Percentiles rank a stretch among this genome's conserved stretches.
These are phyloP conservation scores for Protostelium mycophagum DNA, from an alignment of 78 protist species.

Conservation along the genomic window DNA sequence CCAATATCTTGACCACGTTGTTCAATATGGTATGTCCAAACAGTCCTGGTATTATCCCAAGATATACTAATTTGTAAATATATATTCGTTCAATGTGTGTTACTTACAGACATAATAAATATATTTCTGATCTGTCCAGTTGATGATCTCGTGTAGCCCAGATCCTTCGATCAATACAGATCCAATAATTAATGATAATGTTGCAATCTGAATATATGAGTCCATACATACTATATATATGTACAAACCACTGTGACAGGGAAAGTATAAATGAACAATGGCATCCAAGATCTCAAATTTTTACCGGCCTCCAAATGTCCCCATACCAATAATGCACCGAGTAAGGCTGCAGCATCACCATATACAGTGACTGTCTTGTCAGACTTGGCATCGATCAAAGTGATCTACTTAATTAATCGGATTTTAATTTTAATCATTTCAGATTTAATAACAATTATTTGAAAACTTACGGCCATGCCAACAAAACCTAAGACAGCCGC, in stretches of 20 bases:
- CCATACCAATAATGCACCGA: slow-evolving; percentile 39
- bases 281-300: slow-evolving; percentile 27
- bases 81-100: neutral
- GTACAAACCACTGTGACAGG: slow-evolving; percentile 33
- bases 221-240: neutral
- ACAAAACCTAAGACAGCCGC: slow-evolving; percentile 40
- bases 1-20: slow-evolving; percentile 20
- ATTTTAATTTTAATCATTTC: neutral
- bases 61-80: slow-evolving; percentile 3
- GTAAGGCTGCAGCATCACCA: slow-evolving; percentile 51
- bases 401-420: neutral
- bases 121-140: neutral
- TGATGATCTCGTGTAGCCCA: neutral
- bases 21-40: slow-evolving; percentile 66
- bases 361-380: slow-evolving; percentile 22
- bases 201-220: slow-evolving; percentile 6
- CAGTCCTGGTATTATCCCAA: slow-evolving; percentile 49
- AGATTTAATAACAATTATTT: neutral
- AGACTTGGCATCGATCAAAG: neutral
- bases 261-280: slow-evolving; percentile 55
- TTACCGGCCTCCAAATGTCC: slow-evolving; percentile 43
- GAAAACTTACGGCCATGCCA: slow-evolving; percentile 13
- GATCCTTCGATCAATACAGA: slow-evolving; percentile 26
- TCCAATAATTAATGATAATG: slow-evolving; percentile 7
- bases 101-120: neutral